Conservation (phyloP, 2,329 filamentous ascomycete genomes). For the Fusarium veterinarium region DNA sequence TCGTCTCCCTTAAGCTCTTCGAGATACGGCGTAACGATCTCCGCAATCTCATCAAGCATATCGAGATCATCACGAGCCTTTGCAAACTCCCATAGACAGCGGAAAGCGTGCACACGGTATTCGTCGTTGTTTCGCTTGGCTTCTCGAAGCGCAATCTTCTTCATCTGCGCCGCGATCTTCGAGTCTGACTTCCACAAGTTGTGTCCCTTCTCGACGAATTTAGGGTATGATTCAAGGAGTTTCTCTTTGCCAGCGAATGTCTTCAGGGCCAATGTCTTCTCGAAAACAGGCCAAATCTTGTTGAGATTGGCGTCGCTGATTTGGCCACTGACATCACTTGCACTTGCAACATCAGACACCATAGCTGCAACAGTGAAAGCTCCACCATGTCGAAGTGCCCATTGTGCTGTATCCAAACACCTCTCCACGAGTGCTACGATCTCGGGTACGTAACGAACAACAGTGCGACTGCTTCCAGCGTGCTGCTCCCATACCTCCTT, state of each 20-base stretch:
- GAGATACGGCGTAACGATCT: slow-evolving; percentile 72
- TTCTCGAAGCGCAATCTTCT: slow-evolving; percentile 85
- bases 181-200: slow-evolving; percentile 66
- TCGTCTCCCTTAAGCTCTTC: slow-evolving; percentile 67
- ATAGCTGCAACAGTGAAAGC: slow-evolving; percentile 83
- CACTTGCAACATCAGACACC: slow-evolving; percentile 72
- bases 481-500: slow-evolving; percentile 90
- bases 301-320: slow-evolving; percentile 70
- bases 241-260: slow-evolving; percentile 94
- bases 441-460: slow-evolving; percentile 85
- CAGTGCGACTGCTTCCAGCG: slow-evolving; percentile 84
- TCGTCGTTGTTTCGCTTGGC: slow-evolving; percentile 90
- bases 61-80: slow-evolving; percentile 75
- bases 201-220: slow-evolving; percentile 76
- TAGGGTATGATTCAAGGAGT: slow-evolving; percentile 81
- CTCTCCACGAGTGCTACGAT: slow-evolving; percentile 76
- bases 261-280: slow-evolving; percentile 85
- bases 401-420: slow-evolving; percentile 82
- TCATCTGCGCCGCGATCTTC: slow-evolving; percentile 71
- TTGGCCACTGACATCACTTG: slow-evolving; percentile 66
- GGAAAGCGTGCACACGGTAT: slow-evolving; percentile 82
- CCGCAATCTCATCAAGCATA: slow-evolving; percentile 73
- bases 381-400: slow-evolving; percentile 90
- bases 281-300: slow-evolving; percentile 83
- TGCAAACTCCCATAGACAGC: slow-evolving; percentile 78